Evolutionary conservation across 805 yeast genomes (phyloP).

Genomic region (Metschnikowia sp.): DNA sequence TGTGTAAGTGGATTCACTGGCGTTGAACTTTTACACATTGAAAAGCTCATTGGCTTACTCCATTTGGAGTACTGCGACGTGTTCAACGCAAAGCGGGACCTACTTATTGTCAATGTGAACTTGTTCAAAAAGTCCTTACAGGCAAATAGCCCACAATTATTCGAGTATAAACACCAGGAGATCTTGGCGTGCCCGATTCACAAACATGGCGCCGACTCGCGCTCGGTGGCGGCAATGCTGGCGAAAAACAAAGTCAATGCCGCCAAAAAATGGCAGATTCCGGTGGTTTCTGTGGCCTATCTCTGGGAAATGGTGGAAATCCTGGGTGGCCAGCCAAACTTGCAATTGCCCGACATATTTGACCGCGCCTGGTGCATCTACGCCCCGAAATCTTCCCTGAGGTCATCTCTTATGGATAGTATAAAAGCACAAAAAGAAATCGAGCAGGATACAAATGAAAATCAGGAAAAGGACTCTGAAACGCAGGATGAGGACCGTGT

Average conservation of each 20-base stretch:
- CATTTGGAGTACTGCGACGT: constrained; percentile 50
- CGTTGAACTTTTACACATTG: constrained; percentile 67
- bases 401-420: constrained; percentile 21
- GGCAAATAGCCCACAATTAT: constrained; percentile 41
- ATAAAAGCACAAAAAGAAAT: background rate
- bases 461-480: background rate
- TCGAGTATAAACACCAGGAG: constrained; percentile 31
- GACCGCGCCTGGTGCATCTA: constrained; percentile 55
- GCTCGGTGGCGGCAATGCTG: constrained; percentile 36
- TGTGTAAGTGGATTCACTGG: constrained; percentile 76
- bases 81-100: constrained; percentile 49
- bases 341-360: constrained; percentile 38
- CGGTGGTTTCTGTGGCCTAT: constrained; percentile 54
- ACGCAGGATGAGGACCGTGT: constrained; percentile 19
- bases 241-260: constrained; percentile 55
- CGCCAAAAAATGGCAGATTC: constrained; percentile 55
- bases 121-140: constrained; percentile 38
- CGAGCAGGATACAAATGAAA: too few species aligned
- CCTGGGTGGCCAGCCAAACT: constrained; percentile 14
- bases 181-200: constrained; percentile 35
- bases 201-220: constrained; percentile 19
- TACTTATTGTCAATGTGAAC: constrained; percentile 53
- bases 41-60: constrained; percentile 54
- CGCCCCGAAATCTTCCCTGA: constrained; percentile 37
- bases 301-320: constrained; percentile 48